Base-by-base conservation (phyloP, 2,329 filamentous ascomycete species). In the Escovopsis sp. region DNA sequence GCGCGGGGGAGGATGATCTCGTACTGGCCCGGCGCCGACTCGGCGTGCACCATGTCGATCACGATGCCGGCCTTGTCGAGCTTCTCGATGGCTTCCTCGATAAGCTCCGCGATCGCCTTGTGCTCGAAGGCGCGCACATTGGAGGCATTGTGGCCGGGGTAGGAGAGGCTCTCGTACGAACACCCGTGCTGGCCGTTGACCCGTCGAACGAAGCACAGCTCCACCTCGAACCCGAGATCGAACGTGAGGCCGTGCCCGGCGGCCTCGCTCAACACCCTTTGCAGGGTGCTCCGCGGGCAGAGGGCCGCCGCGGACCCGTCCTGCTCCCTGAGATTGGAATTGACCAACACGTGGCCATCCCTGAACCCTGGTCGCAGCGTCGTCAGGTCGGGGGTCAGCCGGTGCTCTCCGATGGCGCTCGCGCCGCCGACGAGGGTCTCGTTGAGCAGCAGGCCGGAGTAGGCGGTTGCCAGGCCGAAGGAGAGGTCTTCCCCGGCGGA, bases 221-320 rank as follows among this genome's bases (percentile, higher is more conserved):
- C 84, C 28, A 92, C 73, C 53, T 93, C 85, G 44, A 90, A 92
- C 0, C 84, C 85, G 13, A 85, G 55, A 0, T 77, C 61, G 33
- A 86, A 72, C 3, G 63, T 55, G 3, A 84, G 60, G 2, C 64
- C 62, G 27, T 70, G 60, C 2, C 55, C 45, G 10, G 65, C 57
- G 0, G 79, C 68, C 5, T 58, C 55, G 0, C 66, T 58, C 2
- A 78, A 49, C 0, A 75, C 61, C 3, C 55, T 61, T 36, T 71
- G 59, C 36, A 92, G 60, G 37, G 77, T 51, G 29, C 72, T 62
- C 36, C 82, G 68, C 1, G 84, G 82, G 45, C 83, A 92, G 1
- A 76, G 41, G 1, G 44, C 41, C 2, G 73, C 59, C 0, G 56
- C 50, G 0, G 60, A 55, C 1, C 72, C 72, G 25, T 72, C 62